phyloP scores from a whole-genome alignment of 2,329 filamentous ascomycete genomes.

The Oidium heveae region DNA sequence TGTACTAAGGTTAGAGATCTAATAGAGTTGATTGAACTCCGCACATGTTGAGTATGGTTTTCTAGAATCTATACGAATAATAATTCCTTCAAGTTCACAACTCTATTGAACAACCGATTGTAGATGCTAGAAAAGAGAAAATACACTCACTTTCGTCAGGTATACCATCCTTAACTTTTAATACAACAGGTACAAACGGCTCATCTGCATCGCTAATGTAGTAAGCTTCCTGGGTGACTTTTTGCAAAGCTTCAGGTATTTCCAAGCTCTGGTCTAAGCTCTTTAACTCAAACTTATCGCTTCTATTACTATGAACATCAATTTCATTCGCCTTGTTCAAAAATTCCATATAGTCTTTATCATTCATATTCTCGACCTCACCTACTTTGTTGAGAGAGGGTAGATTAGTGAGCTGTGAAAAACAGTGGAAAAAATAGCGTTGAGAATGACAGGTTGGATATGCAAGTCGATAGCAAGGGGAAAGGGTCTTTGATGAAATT shows the following conservation, averaged over 20 bases:
- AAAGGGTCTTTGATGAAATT: no score
- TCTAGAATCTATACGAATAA: no score
- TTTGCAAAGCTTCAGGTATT: conserved; percentile 32
- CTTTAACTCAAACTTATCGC: conserved; percentile 21
- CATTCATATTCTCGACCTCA: conserved; percentile 33
- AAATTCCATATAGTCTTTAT: conserved; percentile 66
- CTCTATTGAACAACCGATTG: not conserved
- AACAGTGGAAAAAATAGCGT: no score
- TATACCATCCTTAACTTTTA: conserved; percentile 28
- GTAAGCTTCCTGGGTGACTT: conserved; percentile 29
- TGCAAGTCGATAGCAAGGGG: no score
- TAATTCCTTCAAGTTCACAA: not conserved
- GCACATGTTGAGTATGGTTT: no score
- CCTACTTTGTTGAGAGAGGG: no score
- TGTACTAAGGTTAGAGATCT: no score
- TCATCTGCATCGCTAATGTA: conserved; percentile 71
- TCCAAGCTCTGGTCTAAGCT: conserved; percentile 25
- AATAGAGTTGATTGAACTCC: no score
- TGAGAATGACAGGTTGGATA: no score
- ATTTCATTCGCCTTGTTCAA: conserved; percentile 60
- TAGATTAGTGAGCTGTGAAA: no score
- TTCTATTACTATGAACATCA: conserved; percentile 8
- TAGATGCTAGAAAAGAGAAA: not conserved
- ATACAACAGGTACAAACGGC: conserved; percentile 51
- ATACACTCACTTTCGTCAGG: conserved; percentile 32